Evolutionary conservation across 441 rosid genomes (phyloP), one percentile per base, ranked within the genome.

Genomic region (Arabidopsis lyrata): DNA sequence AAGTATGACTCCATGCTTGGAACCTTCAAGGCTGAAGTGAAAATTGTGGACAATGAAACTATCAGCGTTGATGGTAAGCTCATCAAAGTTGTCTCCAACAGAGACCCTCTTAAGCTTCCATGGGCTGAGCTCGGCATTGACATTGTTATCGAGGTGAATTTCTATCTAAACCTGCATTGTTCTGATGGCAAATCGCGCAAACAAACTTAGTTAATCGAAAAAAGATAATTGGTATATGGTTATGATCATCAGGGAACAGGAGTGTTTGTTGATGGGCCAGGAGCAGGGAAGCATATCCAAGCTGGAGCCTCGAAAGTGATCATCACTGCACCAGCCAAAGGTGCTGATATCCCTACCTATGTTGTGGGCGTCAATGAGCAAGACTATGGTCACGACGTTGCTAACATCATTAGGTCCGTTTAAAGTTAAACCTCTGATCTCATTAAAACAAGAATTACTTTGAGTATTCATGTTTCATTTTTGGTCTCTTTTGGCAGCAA

Each of bases 291-390:
- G 76, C 99, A 95, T 77, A 74, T 95, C 63, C 79, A 82, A 54
- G 99, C 99, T 18, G 99, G 97, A 42, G 99, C 99, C 14, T 88
- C 88, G 85, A 95, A 95, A 79, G 99, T 95, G 61, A 82, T 95
- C 6, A 95, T 95, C 31, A 92, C 99, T 41, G 99, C 99, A 6
- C 99, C 99, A 27, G 99, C 99, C 36, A 92, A 95, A 85, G 99
- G 99, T 29, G 98, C 96, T 54, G 98, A 95, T 55, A 95, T 95
- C 68, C 99, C 98, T 4, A 95, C 99, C 31, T 95, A 92, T 72
- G 99, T 95, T 16, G 80, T 92, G 16, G 99, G 98, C 50, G 99
- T 95, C 58, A 92, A 95, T 39, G 99, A 95, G 76, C 68, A 81
- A 79, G 98, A 95, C 74, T 95, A 92, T 56, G 12, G 9, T 12